Conservation (phyloP, 192 early-diverging fungal species). For the Piromyces sp. region DNA sequence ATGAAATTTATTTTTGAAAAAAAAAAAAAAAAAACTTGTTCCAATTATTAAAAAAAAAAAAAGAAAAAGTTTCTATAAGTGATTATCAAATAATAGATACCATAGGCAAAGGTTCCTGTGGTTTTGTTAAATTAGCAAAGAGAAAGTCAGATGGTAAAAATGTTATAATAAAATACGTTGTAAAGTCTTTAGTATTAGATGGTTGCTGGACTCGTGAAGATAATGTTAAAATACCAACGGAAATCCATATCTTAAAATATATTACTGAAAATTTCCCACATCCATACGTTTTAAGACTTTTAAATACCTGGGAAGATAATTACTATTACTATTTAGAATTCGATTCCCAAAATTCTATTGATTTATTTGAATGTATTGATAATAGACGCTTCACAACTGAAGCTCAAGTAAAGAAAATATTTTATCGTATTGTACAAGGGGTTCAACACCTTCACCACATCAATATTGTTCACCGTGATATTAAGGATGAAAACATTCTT, state of each 20-base stretch:
- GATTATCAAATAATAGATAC: neutral
- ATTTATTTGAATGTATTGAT: constrained; percentile 55
- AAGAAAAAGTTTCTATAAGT: neutral
- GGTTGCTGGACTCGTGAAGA: constrained; percentile 45
- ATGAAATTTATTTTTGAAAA: too few species aligned
- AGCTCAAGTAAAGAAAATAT: constrained; percentile 31
- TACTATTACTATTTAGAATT: constrained; percentile 54
- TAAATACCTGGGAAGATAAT: constrained; percentile 59
- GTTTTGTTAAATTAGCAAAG: neutral
- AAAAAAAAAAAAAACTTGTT: too few species aligned
- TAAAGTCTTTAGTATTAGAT: constrained; percentile 44
- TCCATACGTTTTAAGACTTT: constrained; percentile 22
- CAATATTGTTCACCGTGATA: constrained; percentile 58
- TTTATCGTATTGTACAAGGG: constrained; percentile 33
- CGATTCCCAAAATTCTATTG: constrained; percentile 33
- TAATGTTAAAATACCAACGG: constrained; percentile 51
- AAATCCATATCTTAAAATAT: constrained; percentile 55
- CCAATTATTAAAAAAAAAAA: neutral
- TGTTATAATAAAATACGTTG: constrained; percentile 54
- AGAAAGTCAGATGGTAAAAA: constrained; percentile 3
- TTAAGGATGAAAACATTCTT: constrained; percentile 76
- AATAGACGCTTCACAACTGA: constrained; percentile 18
- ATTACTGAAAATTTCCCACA: constrained; percentile 16
- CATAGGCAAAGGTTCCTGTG: neutral
- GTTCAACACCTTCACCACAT: constrained; percentile 46